Evolutionary conservation across 1,284 basidiomycete species (phyloP).

Genomic region (Pseudozyma thailandica): DNA sequence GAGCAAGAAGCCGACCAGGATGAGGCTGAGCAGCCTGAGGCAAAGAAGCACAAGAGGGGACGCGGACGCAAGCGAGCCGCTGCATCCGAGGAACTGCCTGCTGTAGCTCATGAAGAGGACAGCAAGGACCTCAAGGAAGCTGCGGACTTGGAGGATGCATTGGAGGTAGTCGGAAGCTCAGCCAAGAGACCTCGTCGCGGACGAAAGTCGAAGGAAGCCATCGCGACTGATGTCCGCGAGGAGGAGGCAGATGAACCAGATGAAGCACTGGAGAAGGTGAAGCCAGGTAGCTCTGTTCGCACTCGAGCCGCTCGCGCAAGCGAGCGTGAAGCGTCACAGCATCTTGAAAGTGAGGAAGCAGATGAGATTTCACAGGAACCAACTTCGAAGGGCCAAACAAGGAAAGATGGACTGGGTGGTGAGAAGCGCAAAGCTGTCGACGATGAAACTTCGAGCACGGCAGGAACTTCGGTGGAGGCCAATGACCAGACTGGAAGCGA

Average conservation of each 20-base stretch:
- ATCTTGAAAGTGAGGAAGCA: constrained; percentile 1
- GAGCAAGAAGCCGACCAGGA: constrained; percentile 3
- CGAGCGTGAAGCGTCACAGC: constrained; percentile 6
- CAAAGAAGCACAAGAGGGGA: constrained; percentile 10
- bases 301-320: background rate
- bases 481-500: constrained; percentile 6
- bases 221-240: background rate
- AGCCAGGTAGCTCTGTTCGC: background rate
- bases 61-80: constrained; percentile 21
- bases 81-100: background rate
- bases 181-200: constrained; percentile 17
- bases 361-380: background rate
- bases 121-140: constrained; percentile 14
- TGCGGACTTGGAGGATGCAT: constrained; percentile 12
- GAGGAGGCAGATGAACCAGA: background rate
- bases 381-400: constrained; percentile 1
- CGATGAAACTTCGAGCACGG: constrained; percentile 4
- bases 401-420: constrained; percentile 6
- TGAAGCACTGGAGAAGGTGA: constrained; percentile 6
- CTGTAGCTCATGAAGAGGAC: background rate
- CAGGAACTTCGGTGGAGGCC: constrained; percentile 1
- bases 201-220: constrained; percentile 14
- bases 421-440: constrained; percentile 22
- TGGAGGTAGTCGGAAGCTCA: background rate
- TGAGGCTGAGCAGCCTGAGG: background rate